These are phyloP conservation scores for Fragilariopsis cylindrus DNA, from an alignment of 108 stramenopile genomes.

Conservation along the genomic window DNA sequence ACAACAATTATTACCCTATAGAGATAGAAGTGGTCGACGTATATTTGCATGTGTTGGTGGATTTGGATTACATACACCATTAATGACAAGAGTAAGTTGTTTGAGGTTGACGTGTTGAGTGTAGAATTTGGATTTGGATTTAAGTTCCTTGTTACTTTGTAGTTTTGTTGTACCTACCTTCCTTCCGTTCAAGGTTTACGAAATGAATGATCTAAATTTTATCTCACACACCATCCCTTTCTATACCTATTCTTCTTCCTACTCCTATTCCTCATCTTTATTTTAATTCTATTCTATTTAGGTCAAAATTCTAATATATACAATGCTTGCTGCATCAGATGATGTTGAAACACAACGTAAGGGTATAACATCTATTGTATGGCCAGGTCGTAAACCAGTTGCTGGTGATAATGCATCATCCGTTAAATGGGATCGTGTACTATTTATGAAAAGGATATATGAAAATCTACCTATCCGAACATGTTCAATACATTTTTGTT, in stretches of 20 bases:
- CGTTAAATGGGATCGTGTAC: neutral
- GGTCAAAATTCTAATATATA: slow-evolving; percentile 12
- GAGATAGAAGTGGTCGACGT: slow-evolving; percentile 27
- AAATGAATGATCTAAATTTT: no score
- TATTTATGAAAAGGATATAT: slow-evolving; percentile 12
- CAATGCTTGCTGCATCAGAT: neutral
- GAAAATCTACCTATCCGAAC: slow-evolving; percentile 2
- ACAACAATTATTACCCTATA: slow-evolving; percentile 1
- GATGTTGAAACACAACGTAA: slow-evolving; percentile 17
- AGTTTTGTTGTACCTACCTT: neutral
- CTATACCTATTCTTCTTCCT: neutral
- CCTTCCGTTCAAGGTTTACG: no score
- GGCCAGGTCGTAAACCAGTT: slow-evolving; percentile 8
- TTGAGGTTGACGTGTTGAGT: neutral
- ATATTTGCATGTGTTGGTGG: slow-evolving; percentile 15
- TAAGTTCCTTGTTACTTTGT: neutral
- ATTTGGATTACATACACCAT: neutral
- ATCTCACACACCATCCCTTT: no score
- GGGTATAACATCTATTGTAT: slow-evolving; percentile 8
- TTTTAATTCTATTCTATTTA: neutral
- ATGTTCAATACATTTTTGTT: slow-evolving; percentile 10
- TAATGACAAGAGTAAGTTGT: slow-evolving; percentile 12
- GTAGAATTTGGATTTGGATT: neutral
- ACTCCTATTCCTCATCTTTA: no score
- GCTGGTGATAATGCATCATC: neutral